Base-by-base conservation (phyloP, 768 basidiomycete genomes). In the Phaeotremella fagi region DNA sequence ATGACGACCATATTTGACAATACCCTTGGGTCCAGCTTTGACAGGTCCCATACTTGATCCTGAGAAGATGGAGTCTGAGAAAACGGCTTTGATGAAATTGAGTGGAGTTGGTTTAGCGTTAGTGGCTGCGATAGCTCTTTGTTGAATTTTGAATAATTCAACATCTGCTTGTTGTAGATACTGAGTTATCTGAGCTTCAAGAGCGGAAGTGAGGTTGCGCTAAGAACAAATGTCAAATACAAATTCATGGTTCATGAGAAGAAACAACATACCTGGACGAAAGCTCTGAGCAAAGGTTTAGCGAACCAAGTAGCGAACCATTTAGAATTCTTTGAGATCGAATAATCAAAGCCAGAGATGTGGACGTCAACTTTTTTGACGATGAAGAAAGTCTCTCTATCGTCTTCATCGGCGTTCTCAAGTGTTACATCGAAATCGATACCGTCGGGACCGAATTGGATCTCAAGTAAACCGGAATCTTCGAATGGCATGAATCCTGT, bases 71-170 rank as follows among this genome's bases (percentile, higher is more conserved):
- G 66, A 64, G 52, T 68, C 66, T 35, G 57, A 60, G 61, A 74
- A 68, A 52, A 74, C 59, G 51, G 72, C 72, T 18, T 64, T 63
- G 57, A 74, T 50, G 56, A 72, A 74, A 66, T 74, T 74, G 50
- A 55, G 51, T 18, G 72, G 57, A 23, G 68, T 63, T 18, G 72
- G 72, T 44, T 56, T 54, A 25, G 72, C 86, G 44, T 86, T 90
- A 22, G 94, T 90, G 0, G 91, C 97, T 2, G 94, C 90, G 51
- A 91, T 87, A 3, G 88, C 89, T 37, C 91, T 82, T 74, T 98
- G 95, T 25, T 90, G 83, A 11, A 97, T 79, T 36, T 78, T 77
- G 35, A 92, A 79, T 57, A 85, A 85, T 76, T 87, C 48, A 66
- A 69, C 66, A 54, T 74, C 72, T 47, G 71, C 70, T 28, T 45